Percentiles rank a stretch among this genome's conserved stretches.
Evolutionary conservation across 1,284 basidiomycete genomes (phyloP).

Genomic region (Tremellales sp.): DNA sequence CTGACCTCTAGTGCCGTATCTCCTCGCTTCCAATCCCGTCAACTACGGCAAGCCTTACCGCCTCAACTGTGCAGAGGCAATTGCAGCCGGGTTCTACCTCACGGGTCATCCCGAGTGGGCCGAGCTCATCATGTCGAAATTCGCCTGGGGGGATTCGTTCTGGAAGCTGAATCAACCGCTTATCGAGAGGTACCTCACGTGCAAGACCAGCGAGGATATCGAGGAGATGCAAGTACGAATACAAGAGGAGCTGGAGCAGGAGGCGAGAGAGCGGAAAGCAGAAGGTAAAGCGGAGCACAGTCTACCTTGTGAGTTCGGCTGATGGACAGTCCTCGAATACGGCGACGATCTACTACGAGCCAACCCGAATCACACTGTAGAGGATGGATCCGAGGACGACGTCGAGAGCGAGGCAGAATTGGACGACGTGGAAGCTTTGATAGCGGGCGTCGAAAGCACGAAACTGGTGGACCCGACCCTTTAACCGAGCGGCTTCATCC

Average conservation of each 20-base stretch:
- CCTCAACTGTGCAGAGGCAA: constrained; percentile 85
- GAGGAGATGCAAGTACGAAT: constrained; percentile 64
- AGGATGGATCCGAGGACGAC: constrained; percentile 30
- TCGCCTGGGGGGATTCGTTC: constrained; percentile 85
- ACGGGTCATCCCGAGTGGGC: constrained; percentile 78
- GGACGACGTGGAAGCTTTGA: constrained; percentile 37
- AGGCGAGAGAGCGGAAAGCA: constrained; percentile 55
- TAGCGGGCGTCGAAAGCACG: constrained; percentile 24
- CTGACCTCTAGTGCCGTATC: constrained; percentile 69
- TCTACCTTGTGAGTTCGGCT: not conserved
- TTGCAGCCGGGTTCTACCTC: constrained; percentile 89
- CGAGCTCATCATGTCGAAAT: constrained; percentile 67
- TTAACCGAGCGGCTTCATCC: no score
- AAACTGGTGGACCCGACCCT: no score
- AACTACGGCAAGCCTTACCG: constrained; percentile 95
- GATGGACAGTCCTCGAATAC: constrained; percentile 25
- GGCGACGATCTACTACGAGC: constrained; percentile 55
- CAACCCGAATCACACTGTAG: constrained; percentile 57
- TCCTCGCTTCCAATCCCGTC: constrained; percentile 86
- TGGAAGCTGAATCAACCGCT: constrained; percentile 73
- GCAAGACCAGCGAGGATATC: constrained; percentile 63
- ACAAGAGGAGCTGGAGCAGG: constrained; percentile 67
- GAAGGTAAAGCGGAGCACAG: constrained; percentile 49
- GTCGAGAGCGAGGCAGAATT: constrained; percentile 29
- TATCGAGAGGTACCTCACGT: constrained; percentile 68